Evolutionary conservation across 2,329 filamentous ascomycete species (phyloP).

Genomic region (Trichoderma hamatum): DNA sequence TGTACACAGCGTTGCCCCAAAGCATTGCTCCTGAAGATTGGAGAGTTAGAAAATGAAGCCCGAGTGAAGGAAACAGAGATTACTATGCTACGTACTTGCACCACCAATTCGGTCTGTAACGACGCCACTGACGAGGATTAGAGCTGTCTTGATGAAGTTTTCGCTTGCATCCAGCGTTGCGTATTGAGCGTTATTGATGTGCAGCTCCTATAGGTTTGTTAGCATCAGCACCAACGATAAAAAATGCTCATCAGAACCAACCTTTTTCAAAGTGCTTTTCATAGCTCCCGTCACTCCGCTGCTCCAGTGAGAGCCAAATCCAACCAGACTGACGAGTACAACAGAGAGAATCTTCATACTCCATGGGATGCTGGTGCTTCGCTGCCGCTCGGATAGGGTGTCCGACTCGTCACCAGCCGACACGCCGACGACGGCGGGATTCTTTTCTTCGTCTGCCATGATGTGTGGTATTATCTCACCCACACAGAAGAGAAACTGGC

Average conservation of each 20-base stretch:
- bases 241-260: conserved; percentile 8
- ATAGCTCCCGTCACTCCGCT: conserved; percentile 62
- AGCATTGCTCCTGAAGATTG: conserved; percentile 51
- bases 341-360: conserved; percentile 21
- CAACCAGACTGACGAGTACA: conserved; percentile 45
- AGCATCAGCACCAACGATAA: fast-evolving
- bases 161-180: conserved; percentile 62
- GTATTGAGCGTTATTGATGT: conserved; percentile 63
- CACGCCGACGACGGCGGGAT: conserved; percentile 1
- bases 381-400: conserved; percentile 1
- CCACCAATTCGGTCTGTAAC: conserved; percentile 63
- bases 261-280: conserved; percentile 64
- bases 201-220: conserved; percentile 45
- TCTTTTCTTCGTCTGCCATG: conserved; percentile 20
- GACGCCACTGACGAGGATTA: conserved; percentile 58
- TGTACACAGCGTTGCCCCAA: conserved; percentile 64
- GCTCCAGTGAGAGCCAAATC: conserved; percentile 64
- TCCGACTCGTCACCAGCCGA: conserved; percentile 5
- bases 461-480: background rate
- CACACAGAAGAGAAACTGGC: too few species aligned
- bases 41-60: background rate
- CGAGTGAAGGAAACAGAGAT: background rate
- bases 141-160: conserved; percentile 62
- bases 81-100: conserved; percentile 44
- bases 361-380: conserved; percentile 6